Evolutionary conservation across 2,329 filamentous ascomycete genomes (phyloP), one percentile per base, ranked within the genome.

Genomic region (Grosmannia serpens): DNA sequence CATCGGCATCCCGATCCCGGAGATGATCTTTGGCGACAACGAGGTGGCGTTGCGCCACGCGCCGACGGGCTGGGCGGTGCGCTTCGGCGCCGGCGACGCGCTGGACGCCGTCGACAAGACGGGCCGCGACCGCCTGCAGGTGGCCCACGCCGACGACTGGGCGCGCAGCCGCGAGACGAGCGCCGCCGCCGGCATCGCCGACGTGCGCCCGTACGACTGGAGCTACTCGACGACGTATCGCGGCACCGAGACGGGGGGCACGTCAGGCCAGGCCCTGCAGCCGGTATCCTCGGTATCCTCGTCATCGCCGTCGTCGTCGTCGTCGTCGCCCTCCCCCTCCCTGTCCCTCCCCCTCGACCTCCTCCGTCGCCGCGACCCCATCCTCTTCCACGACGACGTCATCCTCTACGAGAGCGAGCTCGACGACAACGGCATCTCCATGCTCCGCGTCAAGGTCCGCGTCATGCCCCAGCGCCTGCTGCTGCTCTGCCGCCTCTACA

Each of bases 1-100:
- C 62, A 80, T 99, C 57, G 85, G 86, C 33, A 96, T 99, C 68
- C 85, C 92, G 22, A 84, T 92, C 47, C 94, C 94, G 10, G 94
- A 99, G 75, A 99, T 99, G 94, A 99, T 99, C 64, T 99, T 99
- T 69, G 94, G 94, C 62, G 91, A 99, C 76, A 99, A 99, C 71
- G 76, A 87, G 59, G 85, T 95, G 47, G 75, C 82, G 8, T 79
- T 99, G 61, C 77, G 84, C 57, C 90, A 97, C 74, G 62, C 75
- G n/a, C 78, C 81, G 24, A 84, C 81, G n/a, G 83, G 84, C 51
- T 99, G 91, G 90, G 76, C 77, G 51, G 77, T 97, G 62, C 75
- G 80, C 57, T 99, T 97, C 77, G 87, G 87, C 69, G 88, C 94
- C 26, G 88, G 85, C 65, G 89, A 92, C 69, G 94, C 92, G 27